These are phyloP conservation scores for Melocanna baccifera DNA, from an alignment of 176 grass and related monocot genomes.

Conservation along the genomic window DNA sequence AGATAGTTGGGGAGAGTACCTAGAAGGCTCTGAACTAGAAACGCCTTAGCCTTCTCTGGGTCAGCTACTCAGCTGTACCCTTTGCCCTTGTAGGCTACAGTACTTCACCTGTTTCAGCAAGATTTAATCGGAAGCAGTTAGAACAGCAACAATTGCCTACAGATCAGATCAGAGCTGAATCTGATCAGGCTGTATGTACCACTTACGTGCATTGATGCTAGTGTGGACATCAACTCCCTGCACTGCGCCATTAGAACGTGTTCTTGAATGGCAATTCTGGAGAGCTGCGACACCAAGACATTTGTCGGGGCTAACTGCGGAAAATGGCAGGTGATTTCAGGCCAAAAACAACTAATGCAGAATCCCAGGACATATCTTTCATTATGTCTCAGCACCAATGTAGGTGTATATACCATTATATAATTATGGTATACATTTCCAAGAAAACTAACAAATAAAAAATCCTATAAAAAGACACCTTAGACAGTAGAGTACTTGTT, in stretches of 20 bases:
- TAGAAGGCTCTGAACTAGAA: constrained; percentile 9
- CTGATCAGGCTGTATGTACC: not conserved
- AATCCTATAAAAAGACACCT: constrained; percentile 30
- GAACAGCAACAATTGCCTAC: not conserved
- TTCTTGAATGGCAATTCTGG: constrained; percentile 49
- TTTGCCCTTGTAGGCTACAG: constrained; percentile 54
- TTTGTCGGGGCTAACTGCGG: constrained; percentile 51
- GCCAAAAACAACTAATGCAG: not conserved
- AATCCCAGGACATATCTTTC: not conserved
- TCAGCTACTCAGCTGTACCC: constrained; percentile 33
- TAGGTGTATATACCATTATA: not conserved
- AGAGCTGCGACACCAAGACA: constrained; percentile 42
- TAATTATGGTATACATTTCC: not conserved
- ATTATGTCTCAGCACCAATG: not conserved
- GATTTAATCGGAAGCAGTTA: constrained; percentile 9
- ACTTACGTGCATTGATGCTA: constrained; percentile 68
- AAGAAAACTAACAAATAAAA: not conserved
- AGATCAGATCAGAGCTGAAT: not conserved
- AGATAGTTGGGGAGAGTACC: not conserved
- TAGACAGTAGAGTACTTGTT: constrained; percentile 31
- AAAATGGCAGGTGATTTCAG: constrained; percentile 5
- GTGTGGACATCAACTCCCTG: constrained; percentile 57
- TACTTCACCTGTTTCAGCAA: constrained; percentile 47
- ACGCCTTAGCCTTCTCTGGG: not conserved
- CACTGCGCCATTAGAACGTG: constrained; percentile 44